Conservation (phyloP, 1,139 yeast species). For the Saccharomyces hybrid region DNA sequence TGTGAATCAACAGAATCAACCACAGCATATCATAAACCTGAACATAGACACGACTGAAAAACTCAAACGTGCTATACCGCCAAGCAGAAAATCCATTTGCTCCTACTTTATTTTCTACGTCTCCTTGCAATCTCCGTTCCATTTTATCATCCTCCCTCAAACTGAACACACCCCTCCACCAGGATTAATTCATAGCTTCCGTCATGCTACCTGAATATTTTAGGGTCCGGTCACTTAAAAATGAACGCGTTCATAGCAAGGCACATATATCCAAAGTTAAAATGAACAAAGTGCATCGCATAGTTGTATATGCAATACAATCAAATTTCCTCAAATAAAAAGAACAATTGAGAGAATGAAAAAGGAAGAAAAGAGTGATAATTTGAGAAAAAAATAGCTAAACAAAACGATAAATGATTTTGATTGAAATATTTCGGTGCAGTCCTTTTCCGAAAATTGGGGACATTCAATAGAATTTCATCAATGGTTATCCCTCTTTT, state of each 20-base stretch:
- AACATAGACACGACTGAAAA: constrained; percentile 12
- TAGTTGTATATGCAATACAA: neutral
- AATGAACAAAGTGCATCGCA: neutral
- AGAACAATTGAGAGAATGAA: neutral
- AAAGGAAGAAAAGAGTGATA: neutral
- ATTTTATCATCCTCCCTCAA: neutral
- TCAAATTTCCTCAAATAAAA: neutral
- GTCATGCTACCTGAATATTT: neutral
- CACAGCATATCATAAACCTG: constrained; percentile 20
- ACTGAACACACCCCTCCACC: neutral
- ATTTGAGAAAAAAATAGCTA: neutral
- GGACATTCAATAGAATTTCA: neutral
- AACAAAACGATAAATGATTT: neutral
- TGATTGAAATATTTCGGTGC: neutral
- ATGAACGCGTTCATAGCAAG: neutral
- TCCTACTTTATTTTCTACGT: neutral
- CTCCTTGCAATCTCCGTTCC: neutral
- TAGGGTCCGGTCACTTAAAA: neutral
- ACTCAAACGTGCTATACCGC: constrained; percentile 15
- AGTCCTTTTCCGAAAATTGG: neutral
- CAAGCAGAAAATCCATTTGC: neutral
- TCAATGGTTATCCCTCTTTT: neutral
- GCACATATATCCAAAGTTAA: neutral
- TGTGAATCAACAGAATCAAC: constrained; percentile 11
- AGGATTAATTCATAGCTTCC: neutral